A percentile compares a stretch with the other conserved stretches of the same genome.
Evolutionary conservation across 2,329 filamentous ascomycete species (phyloP).

Genomic region (Talaromyces verruculosus): DNA sequence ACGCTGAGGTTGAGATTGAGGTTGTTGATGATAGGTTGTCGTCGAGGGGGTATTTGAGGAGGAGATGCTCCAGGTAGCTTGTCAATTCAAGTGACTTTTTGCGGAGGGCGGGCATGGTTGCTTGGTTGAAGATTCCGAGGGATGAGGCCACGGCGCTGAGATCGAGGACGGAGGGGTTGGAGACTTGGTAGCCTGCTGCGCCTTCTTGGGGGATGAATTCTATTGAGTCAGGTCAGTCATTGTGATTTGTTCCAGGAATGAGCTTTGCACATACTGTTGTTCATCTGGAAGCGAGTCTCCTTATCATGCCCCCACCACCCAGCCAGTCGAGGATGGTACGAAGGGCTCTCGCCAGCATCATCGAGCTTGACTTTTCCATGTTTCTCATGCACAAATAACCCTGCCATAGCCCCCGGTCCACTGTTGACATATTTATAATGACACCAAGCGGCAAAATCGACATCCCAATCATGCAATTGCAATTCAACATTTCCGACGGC

Average conservation of each 20-base stretch:
- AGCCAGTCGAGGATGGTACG: conserved; percentile 66
- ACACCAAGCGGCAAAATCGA: conserved; percentile 91
- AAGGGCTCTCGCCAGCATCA: conserved; percentile 40
- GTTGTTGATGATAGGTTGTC: conserved; percentile 23
- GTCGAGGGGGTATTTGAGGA: conserved; percentile 44
- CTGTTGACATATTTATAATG: conserved; percentile 93
- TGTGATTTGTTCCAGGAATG: neutral
- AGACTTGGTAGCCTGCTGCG: conserved; percentile 79
- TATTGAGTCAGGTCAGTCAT: conserved; percentile 26
- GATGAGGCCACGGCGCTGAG: conserved; percentile 72
- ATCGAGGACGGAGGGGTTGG: conserved; percentile 78
- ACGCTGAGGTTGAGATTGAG: neutral
- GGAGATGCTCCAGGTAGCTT: conserved; percentile 70
- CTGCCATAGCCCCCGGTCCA: conserved; percentile 78
- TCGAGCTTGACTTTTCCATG: conserved; percentile 55
- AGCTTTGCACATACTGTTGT: conserved; percentile 54
- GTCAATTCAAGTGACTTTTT: conserved; percentile 72
- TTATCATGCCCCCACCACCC: conserved; percentile 91
- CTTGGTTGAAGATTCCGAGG: conserved; percentile 71
- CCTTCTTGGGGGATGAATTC: conserved; percentile 73
- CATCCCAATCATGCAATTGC: conserved; percentile 79
- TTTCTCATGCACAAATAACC: conserved; percentile 74
- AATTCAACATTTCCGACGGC: conserved; percentile 81
- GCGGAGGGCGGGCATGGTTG: conserved; percentile 67
- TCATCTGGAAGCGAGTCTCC: conserved; percentile 75